Evolutionary conservation across 805 yeast species (phyloP).

Genomic region (Ogataea chonburiensis): DNA sequence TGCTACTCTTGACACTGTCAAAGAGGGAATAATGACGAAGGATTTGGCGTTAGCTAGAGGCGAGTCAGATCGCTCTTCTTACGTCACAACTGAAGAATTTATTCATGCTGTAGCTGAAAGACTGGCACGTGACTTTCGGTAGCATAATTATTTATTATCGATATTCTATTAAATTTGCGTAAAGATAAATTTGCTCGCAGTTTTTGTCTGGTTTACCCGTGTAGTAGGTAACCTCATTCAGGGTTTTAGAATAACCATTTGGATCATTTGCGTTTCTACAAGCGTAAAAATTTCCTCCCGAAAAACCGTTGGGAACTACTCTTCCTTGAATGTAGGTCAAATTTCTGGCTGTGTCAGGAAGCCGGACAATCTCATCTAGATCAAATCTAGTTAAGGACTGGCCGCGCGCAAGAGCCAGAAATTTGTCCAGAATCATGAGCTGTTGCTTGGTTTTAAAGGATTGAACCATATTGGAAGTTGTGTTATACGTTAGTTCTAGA

Average conservation of each 20-base stretch:
- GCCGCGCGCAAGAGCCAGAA: slow-evolving; percentile 14
- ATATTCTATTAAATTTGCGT: slow-evolving; percentile 12
- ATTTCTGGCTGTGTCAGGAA: slow-evolving; percentile 3
- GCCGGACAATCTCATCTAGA: slow-evolving; percentile 7
- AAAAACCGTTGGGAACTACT: slow-evolving; percentile 10
- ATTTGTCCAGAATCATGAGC: slow-evolving; percentile 14
- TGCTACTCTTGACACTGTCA: slow-evolving; percentile 86
- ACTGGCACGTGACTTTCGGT: slow-evolving; percentile 34
- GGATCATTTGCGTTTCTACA: slow-evolving; percentile 42
- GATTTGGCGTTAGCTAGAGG: slow-evolving; percentile 91
- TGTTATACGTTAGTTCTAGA: slow-evolving; percentile 12
- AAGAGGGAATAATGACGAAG: slow-evolving; percentile 91
- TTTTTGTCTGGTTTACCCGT: slow-evolving; percentile 7
- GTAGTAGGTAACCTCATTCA: slow-evolving; percentile 29
- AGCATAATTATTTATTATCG: slow-evolving; percentile 3
- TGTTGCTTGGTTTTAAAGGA: slow-evolving; percentile 13
- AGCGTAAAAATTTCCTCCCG: slow-evolving; percentile 33
- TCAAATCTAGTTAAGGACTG: slow-evolving; percentile 8
- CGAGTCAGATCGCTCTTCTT: slow-evolving; percentile 74
- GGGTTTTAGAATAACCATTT: slow-evolving; percentile 33
- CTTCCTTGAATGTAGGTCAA: slow-evolving; percentile 15
- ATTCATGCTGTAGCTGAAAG: slow-evolving; percentile 76
- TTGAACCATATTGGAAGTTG: slow-evolving; percentile 6
- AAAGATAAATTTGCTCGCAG: slow-evolving; percentile 12
- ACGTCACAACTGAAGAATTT: slow-evolving; percentile 91